These are phyloP conservation scores for Botrytis paeoniae DNA, from an alignment of 2,329 filamentous ascomycete genomes.

Conservation along the genomic window DNA sequence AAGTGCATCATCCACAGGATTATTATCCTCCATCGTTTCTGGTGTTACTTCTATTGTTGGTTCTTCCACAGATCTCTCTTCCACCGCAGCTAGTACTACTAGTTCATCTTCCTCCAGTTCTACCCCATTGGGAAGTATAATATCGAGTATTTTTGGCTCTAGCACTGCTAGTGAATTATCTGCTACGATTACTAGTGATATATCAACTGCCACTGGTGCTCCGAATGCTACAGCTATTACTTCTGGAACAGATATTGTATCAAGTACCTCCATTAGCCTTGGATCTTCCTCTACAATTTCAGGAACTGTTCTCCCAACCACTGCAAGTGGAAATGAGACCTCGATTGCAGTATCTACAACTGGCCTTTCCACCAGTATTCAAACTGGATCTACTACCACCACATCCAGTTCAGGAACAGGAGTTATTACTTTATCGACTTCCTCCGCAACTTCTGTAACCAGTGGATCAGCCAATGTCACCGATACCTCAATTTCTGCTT, in stretches of 20 bases:
- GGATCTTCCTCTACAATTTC: conserved; percentile 2
- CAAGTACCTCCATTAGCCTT: conserved; percentile 15
- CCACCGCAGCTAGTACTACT: neutral
- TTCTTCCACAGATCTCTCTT: neutral
- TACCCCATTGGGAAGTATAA: conserved; percentile 18
- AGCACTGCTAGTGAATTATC: neutral
- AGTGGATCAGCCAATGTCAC: neutral
- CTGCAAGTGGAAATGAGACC: conserved; percentile 3
- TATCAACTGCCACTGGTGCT: conserved; percentile 6
- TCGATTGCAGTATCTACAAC: neutral
- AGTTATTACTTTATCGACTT: neutral
- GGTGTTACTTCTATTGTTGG: conserved; percentile 7
- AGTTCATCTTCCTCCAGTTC: neutral
- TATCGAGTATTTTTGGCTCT: conserved; percentile 22
- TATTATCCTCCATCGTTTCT: neutral
- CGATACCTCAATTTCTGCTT: neutral
- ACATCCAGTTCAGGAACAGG: conserved; percentile 14
- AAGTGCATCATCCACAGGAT: neutral
- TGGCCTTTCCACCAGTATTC: neutral
- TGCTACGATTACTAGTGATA: neutral
- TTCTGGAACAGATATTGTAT: conserved; percentile 3
- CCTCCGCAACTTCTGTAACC: neutral
- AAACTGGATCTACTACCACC: neutral
- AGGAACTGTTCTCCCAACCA: conserved; percentile 13
- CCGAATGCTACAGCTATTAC: conserved; percentile 6